Evolutionary conservation across 306 rosid genomes (phyloP).

Genomic region (Vicia faba): DNA sequence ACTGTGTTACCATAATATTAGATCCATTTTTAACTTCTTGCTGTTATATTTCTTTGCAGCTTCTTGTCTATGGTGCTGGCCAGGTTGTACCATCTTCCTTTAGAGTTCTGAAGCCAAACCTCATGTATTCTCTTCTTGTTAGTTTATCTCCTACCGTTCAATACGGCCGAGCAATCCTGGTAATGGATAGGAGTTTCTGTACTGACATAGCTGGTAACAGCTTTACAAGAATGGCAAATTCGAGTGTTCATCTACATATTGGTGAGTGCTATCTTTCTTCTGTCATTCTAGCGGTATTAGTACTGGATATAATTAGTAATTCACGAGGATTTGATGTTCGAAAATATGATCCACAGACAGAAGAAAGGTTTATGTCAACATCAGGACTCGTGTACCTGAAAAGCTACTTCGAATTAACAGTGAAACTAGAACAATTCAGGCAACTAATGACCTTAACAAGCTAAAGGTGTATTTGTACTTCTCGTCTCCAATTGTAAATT

Average conservation of each 20-base stretch:
- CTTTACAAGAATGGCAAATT: conserved; percentile 67
- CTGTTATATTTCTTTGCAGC: conserved; percentile 49
- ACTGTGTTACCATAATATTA: too few relatives aligned
- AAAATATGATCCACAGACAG: conserved; percentile 60
- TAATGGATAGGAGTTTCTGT: conserved; percentile 83
- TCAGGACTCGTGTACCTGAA: conserved; percentile 70
- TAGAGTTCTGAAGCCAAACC: conserved; percentile 61
- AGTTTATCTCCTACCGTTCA: conserved; percentile 57
- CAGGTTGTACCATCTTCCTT: conserved; percentile 81
- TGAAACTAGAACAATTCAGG: conserved; percentile 76
- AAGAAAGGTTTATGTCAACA: conserved; percentile 61
- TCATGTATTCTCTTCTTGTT: conserved; percentile 65
- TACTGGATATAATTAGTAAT: too few relatives aligned
- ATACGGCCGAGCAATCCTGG: conserved; percentile 70
- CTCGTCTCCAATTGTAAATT: conserved; percentile 73
- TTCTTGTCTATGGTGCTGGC: conserved; percentile 91
- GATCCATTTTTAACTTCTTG: conserved; percentile 33
- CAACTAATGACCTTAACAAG: conserved; percentile 65
- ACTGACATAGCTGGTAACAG: conserved; percentile 79
- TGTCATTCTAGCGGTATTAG: not conserved
- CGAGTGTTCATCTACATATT: conserved; percentile 64
- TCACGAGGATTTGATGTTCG: conserved; percentile 20
- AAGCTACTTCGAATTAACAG: conserved; percentile 63
- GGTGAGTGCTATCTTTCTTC: conserved; percentile 58
- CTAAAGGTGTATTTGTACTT: conserved; percentile 71